A percentile compares a stretch with the other conserved stretches of the same genome.
phyloP scores from a whole-genome alignment of 2,329 filamentous ascomycete species.

The Aspergillus melleus region DNA sequence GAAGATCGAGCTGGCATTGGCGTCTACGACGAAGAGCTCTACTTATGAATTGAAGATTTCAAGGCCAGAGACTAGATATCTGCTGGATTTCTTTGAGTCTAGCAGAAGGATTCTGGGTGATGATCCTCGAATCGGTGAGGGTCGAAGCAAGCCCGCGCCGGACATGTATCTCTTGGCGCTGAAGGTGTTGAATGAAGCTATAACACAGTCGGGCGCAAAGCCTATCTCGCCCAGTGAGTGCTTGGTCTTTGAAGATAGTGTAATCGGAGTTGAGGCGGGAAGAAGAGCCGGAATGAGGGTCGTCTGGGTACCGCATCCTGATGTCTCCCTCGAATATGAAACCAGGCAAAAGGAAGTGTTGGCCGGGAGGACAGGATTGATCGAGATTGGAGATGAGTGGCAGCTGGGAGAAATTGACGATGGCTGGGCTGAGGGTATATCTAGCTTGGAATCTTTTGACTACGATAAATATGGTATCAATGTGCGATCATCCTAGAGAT shows the following conservation, averaged over 20 bases:
- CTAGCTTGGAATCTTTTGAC: conserved; percentile 39
- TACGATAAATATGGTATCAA: conserved; percentile 40
- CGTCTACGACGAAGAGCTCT: conserved; percentile 22
- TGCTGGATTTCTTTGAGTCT: conserved; percentile 17
- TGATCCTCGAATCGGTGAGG: conserved; percentile 21
- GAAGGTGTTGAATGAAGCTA: conserved; percentile 17
- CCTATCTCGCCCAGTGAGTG: conserved; percentile 29
- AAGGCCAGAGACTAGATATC: conserved; percentile 17
- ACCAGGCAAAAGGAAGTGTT: conserved; percentile 19
- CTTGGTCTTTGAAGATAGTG: conserved; percentile 38
- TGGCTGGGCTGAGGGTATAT: conserved; percentile 40
- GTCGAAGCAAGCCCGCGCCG: conserved; percentile 27
- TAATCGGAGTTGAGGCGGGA: conserved; percentile 32
- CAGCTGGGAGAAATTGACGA: conserved; percentile 39
- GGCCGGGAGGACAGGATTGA: conserved; percentile 26
- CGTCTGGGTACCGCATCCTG: conserved; percentile 35
- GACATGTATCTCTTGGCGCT: conserved; percentile 29
- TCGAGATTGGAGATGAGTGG: conserved; percentile 40
- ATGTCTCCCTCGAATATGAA: conserved; percentile 36
- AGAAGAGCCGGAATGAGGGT: conserved; percentile 38
- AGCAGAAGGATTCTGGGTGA: conserved; percentile 20
- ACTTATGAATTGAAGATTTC: conserved; percentile 26
- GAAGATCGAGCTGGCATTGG: conserved; percentile 23
- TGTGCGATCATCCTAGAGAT: too few species aligned
- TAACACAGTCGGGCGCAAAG: neutral